Evolutionary conservation across 768 basidiomycete genomes (phyloP), one percentile per base, ranked within the genome.

Genomic region (Mycena galopus): DNA sequence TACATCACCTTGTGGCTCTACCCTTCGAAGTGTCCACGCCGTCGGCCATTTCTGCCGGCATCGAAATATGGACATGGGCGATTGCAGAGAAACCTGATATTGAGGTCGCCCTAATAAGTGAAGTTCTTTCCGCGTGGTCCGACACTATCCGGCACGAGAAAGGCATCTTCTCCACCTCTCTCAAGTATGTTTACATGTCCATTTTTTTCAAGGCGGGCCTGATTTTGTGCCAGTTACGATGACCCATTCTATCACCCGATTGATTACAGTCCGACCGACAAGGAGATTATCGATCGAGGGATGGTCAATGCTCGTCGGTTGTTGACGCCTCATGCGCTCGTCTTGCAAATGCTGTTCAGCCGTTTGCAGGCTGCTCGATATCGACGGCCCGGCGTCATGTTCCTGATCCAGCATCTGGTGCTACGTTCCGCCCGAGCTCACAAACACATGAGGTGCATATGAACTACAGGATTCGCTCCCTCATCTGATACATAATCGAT

Each of bases 11-110:
- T 29, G 96, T 99, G 10, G 86, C 88, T 37, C 81, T 99, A 21
- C 98, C 98, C 0, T 94, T 99, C 76, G 93, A 94, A 67, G 92
- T 94, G 3, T 95, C 95, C 73, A 96, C 94, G 1, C 95, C 96
- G 1, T 85, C 94, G 5, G 91, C 96, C 1, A 90, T 98, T 67
- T 88, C 94, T 19, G 90, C 94, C 2, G 97, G 95, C 0, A 92
- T 96, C 51, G 96, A 99, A 78, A 93, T 93, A 12, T 99, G 98
- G 98, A 96, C 94, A 4, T 98, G 97, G 97, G 88, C 98, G 0
- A 93, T 98, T 63, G 91, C 94, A 17, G 94, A 97, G 79, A 90
- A 94, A 69, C 92, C 94, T 0, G 88, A 89, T 57, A 85, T 93
- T 14, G 97, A 98, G 81, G 89, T 96, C 58, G 90, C 92, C 2